Percentiles rank a stretch among this genome's conserved stretches.
phyloP scores from a whole-genome alignment of 2,329 filamentous ascomycete genomes.

The Tolypocladium album region DNA sequence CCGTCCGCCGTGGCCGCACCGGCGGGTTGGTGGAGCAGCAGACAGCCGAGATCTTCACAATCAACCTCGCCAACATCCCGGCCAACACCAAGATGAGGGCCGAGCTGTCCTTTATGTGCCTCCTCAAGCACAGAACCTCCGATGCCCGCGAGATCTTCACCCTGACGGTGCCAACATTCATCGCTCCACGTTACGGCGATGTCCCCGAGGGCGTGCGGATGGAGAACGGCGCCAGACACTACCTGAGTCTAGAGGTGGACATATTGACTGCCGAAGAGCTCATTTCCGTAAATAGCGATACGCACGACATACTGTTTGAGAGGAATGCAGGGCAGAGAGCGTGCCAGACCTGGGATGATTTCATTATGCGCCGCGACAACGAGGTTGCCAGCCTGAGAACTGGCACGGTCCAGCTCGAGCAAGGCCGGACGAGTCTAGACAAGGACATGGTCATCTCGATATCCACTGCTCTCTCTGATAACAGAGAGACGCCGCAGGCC shows the following conservation, averaged over 20 bases:
- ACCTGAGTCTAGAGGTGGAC: neutral
- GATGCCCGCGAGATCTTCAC: conserved; percentile 1
- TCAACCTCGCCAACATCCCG: conserved; percentile 5
- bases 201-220: neutral
- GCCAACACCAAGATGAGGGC: conserved; percentile 4
- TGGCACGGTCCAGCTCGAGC: conserved; percentile 1
- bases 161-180: conserved; percentile 4
- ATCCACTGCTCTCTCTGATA: neutral
- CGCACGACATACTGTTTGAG: conserved; percentile 1
- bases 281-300: neutral
- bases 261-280: neutral
- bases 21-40: conserved; percentile 4
- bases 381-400: neutral
- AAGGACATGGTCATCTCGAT: conserved; percentile 4
- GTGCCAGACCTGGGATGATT: conserved; percentile 4
- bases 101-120: conserved; percentile 4
- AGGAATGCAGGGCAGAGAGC: neutral
- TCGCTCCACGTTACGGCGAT: conserved; percentile 4
- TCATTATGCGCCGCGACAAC: conserved; percentile 3
- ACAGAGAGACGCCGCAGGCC: neutral
- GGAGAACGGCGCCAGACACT: neutral
- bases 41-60: conserved; percentile 6
- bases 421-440: neutral
- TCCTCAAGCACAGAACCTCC: conserved; percentile 4
- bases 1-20: neutral